Base-by-base conservation (phyloP, 2,329 filamentous ascomycete genomes). In the Coniochaeta sp. region DNA sequence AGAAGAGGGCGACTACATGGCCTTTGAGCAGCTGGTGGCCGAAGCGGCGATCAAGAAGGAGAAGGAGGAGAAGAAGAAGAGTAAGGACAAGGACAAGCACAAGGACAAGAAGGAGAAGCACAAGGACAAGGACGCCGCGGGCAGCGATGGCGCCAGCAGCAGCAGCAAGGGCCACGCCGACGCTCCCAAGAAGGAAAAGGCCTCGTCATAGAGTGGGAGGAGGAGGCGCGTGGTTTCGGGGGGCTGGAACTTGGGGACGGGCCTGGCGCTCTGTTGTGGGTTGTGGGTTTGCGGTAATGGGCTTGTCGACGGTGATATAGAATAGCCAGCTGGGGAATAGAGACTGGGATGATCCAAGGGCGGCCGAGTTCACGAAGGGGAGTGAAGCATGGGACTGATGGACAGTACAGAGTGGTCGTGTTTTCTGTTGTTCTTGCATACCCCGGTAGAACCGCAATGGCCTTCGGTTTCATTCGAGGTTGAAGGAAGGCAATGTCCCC, bases 1-100 rank as follows among this genome's bases (percentile, higher is more conserved):
- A 65, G 95, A 99, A 78, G 95, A 99, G 75, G 93, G 95, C 65
- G 95, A 98, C 70, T 98, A 96, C 76, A 96, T 99, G 85, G 93
- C 93, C 17, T 99, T 99, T 67, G 95, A 99, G 74, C 92, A 98
- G 75, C 87, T 99, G 60, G 96, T 99, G 74, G 93, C 95, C 57
- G 95, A 99, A 73, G 93, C 93, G 4, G 92, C 93, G 60, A 89
- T 92, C 59, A 98, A 98, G 83, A 96, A 97, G 77, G 91, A 95
- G 70, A 85, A 90, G 70, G 88, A 91, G 70, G 87, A 91, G 73
- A 89, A 93, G 69, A 85, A 90, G 60, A 89, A 91, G 72, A 79
- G 81, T 71, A 85, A 85, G 74, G 77, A 77, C 67, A 82, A 86
- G 77, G 79, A 68, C 54, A 73, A 72, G 60, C 73, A 73, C 58